A percentile compares a stretch with the other conserved stretches of the same genome.
These are phyloP conservation scores for Flaveria robusta DNA, from an alignment of 129 eudicot genomes.

Conservation along the genomic window DNA sequence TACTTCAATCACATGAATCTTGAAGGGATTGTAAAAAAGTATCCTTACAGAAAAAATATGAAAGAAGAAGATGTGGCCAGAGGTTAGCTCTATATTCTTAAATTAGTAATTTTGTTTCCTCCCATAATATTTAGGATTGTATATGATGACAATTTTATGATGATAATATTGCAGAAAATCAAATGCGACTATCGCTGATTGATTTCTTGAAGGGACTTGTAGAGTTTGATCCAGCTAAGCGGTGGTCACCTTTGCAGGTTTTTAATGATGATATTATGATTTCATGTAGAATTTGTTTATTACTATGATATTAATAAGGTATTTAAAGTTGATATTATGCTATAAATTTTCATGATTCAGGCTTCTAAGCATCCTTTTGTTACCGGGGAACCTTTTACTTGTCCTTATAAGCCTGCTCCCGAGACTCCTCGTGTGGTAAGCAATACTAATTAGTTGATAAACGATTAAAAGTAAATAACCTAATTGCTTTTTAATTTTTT, in stretches of 20 bases:
- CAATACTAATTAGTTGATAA: neutral
- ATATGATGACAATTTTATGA: slow-evolving; percentile 21
- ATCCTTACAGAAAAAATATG: slow-evolving; percentile 83
- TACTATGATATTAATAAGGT: neutral
- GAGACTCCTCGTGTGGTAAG: slow-evolving; percentile 97
- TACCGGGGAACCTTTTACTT: slow-evolving; percentile 95
- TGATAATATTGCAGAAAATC: slow-evolving; percentile 60
- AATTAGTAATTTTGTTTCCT: slow-evolving; percentile 1
- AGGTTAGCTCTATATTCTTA: slow-evolving; percentile 49
- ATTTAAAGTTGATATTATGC: slow-evolving; percentile 19
- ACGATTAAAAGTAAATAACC: neutral
- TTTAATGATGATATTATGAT: slow-evolving; percentile 15
- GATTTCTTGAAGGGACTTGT: slow-evolving; percentile 97
- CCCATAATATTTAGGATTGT: neutral
- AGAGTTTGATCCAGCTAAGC: slow-evolving; percentile 93
- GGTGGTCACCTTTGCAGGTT: slow-evolving; percentile 99
- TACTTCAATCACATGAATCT: slow-evolving; percentile 85
- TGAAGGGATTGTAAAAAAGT: slow-evolving; percentile 76
- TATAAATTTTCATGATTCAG: slow-evolving; percentile 43
- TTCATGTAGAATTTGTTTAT: neutral
- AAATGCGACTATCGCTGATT: slow-evolving; percentile 73
- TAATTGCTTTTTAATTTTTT: neutral
- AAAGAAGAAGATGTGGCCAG: slow-evolving; percentile 65
- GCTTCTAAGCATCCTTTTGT: slow-evolving; percentile 98
- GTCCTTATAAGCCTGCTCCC: slow-evolving; percentile 83